Evolutionary conservation across 768 basidiomycete species (phyloP), one percentile per base, ranked within the genome.

Genomic region (Leucosporidium scottii): DNA sequence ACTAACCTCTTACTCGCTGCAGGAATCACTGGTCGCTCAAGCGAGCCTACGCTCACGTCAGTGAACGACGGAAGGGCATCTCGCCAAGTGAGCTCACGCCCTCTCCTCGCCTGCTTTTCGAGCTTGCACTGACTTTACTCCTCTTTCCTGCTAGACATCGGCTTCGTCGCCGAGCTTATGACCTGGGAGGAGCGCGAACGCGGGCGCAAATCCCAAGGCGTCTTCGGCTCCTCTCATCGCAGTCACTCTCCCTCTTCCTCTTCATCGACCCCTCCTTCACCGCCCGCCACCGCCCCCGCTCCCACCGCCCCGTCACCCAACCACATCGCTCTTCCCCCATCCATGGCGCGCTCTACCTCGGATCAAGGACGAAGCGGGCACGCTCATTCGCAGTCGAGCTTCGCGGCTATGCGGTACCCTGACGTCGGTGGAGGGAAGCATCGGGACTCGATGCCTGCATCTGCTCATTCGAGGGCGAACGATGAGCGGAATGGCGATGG

Each of bases 101-200:
- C 27, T 15, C 3, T 4, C 18, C 34, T 56, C 39, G 5, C 36
- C 27, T 28, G 8, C 25, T 47, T n/a, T 20, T 13, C 10, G 36
- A 18, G 6, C 9, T 21, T 9, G 23, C 18, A 2, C 55, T 34
- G 17, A 56, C 55, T 10, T 20, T 34, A 25, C 50, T n/a, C 56
- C 0, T 3, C 9, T 39, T n/a, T n/a, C n/a, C n/a, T n/a, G n/a
- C 20, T 23, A 65, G 64, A 65, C 76, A 94, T 98, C 70, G 94
- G 94, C 10, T 98, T 98, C 78, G 92, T 97, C 54, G 91, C 90
- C 6, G 93, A 96, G 78, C 83, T 98, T 53, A 96, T 96, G 93
- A 88, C 86, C 57, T 96, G 93, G 75, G 93, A 98, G 80, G 92
- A 94, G 76, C 82, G 87, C 75, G 89, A 94, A 79, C 81, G 57